Evolutionary conservation across 2,329 filamentous ascomycete species (phyloP).

Genomic region (Xylaria sp.): DNA sequence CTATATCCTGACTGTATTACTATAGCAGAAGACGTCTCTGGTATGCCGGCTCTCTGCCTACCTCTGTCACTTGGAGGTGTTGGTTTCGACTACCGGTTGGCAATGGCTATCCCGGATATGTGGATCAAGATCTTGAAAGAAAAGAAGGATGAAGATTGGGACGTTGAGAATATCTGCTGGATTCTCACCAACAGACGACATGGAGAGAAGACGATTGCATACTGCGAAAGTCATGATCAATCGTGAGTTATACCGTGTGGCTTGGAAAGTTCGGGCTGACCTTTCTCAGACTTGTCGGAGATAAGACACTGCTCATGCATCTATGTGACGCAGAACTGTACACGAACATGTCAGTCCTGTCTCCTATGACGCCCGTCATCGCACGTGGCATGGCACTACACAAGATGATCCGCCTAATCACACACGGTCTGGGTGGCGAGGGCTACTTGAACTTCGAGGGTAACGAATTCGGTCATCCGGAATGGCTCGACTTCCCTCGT

Average conservation of each 20-base stretch:
- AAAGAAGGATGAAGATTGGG: constrained; percentile 89
- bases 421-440: constrained; percentile 90
- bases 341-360: constrained; percentile 92
- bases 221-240: constrained; percentile 97
- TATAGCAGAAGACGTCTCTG: constrained; percentile 95
- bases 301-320: constrained; percentile 98
- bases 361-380: constrained; percentile 86
- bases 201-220: constrained; percentile 98
- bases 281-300: constrained; percentile 80
- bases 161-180: constrained; percentile 84
- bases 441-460: constrained; percentile 99
- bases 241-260: constrained; percentile 70
- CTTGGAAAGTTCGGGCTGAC: constrained; percentile 39
- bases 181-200: constrained; percentile 93
- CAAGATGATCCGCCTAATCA: constrained; percentile 97
- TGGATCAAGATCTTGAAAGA: constrained; percentile 99
- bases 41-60: constrained; percentile 96
- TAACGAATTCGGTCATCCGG: constrained; percentile 98
- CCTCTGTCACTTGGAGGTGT: constrained; percentile 87
- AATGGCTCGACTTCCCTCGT: constrained; percentile 98
- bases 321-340: constrained; percentile 97
- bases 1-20: constrained; percentile 90
- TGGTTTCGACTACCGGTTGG: constrained; percentile 96
- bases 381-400: constrained; percentile 91
- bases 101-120: constrained; percentile 98